Evolutionary conservation across 2,329 filamentous ascomycete species (phyloP), one percentile per base, ranked within the genome.

Genomic region (Tympanopsis confertula): DNA sequence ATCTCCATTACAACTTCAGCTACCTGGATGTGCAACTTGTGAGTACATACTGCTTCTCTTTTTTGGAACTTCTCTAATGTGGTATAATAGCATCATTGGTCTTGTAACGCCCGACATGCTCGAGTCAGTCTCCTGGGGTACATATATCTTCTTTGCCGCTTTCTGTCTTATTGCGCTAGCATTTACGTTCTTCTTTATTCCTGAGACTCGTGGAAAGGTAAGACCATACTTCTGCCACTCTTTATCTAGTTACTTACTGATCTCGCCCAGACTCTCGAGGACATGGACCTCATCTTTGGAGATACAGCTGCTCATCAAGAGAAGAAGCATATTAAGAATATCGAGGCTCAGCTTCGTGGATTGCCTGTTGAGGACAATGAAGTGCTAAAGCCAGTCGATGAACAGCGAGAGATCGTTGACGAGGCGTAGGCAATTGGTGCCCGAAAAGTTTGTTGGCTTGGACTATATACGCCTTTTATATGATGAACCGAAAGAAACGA

Each of bases 91-190:
- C 24, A 64, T 52, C 32, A 48, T 52, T 41, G 68, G 70, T 13
- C 58, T 73, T n/a, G 68, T 72, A 17, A 74, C 69, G 0, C 73
- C 71, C 0, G 65, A 66, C 4, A 66, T 81, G 44, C 61, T 81
- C 4, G 57, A 69, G 35, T 63, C 65, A 13, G 69, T 62, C 5
- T 56, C 53, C 3, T 71, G 59, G 50, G 68, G 68, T 7, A 68
- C 68, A 10, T 78, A 78, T 44, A 62, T 76, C 35, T 78, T 80
- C 58, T 80, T 79, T 43, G 69, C 67, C 0, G 56, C 62, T 3
- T 72, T 73, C 45, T 71, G 66, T 43, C 45, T 67, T 2, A 45
- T 73, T 5, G 61, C 63, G 0, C 52, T 63, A 5, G 40, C 63
- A 1, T 75, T 69, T 57, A 66, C 66, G 0, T 71, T 55, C 42